Percentiles rank a stretch among this genome's conserved stretches.
These are phyloP conservation scores for Penicillium nucicola DNA, from an alignment of 495 filamentous ascomycete genomes.

Conservation along the genomic window DNA sequence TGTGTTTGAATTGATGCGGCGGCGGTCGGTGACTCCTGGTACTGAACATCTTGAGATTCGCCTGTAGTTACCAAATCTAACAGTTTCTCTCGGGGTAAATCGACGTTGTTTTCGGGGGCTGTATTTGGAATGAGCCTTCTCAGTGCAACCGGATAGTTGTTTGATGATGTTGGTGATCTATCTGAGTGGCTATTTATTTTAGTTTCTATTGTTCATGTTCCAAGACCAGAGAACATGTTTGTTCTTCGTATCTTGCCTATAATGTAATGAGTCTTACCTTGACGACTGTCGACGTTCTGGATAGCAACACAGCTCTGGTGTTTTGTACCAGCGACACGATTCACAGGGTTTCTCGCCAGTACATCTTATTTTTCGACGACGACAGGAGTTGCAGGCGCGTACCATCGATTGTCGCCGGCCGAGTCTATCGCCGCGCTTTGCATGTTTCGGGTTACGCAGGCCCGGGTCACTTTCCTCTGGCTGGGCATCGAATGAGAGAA, in stretches of 20 bases:
- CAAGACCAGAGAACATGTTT: neutral
- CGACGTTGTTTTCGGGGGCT: slow-evolving; percentile 9
- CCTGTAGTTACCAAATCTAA: slow-evolving; percentile 10
- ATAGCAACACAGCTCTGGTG: slow-evolving; percentile 13
- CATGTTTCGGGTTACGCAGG: slow-evolving; percentile 12
- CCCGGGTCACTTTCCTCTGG: neutral
- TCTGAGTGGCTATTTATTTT: slow-evolving; percentile 8
- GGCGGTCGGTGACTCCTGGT: slow-evolving; percentile 6
- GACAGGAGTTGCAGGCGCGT: slow-evolving; percentile 19
- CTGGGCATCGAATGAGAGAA: slow-evolving; percentile 12
- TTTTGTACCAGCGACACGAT: slow-evolving; percentile 26
- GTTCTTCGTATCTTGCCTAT: neutral
- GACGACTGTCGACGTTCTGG: slow-evolving; percentile 7
- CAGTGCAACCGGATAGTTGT: slow-evolving; percentile 9
- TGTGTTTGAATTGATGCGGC: slow-evolving; percentile 8
- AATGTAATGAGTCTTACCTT: slow-evolving; percentile 1
- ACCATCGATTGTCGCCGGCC: slow-evolving; percentile 5
- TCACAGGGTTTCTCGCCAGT: slow-evolving; percentile 25
- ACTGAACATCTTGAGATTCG: slow-evolving; percentile 1
- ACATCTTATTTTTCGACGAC: slow-evolving; percentile 24
- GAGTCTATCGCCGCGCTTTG: slow-evolving; percentile 3
- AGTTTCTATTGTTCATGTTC: neutral
- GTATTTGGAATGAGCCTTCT: slow-evolving; percentile 17
- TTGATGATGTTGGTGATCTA: neutral
- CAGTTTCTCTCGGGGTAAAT: slow-evolving; percentile 16